Conservation (phyloP, 768 basidiomycete genomes). For the Rickenella mellea region DNA sequence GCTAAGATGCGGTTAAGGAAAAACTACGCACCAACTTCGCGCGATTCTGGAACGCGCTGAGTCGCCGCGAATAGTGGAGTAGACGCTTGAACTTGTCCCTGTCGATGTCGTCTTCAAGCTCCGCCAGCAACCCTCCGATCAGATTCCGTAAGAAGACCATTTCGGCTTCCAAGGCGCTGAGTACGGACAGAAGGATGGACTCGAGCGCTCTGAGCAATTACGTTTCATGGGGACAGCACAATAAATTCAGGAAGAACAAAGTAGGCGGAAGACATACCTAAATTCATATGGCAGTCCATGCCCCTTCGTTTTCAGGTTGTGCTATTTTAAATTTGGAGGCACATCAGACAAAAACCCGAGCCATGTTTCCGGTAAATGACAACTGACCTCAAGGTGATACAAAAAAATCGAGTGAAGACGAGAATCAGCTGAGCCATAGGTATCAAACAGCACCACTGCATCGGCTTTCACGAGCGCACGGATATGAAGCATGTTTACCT, state of each 20-base stretch:
- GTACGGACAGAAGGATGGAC: constrained; percentile 82
- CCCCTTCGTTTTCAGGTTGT: constrained; percentile 70
- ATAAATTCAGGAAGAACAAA: constrained; percentile 1
- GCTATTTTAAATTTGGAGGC: constrained; percentile 30
- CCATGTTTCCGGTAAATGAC: background rate
- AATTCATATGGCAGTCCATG: constrained; percentile 80
- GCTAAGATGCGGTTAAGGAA: constrained; percentile 1
- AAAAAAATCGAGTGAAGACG: constrained; percentile 79
- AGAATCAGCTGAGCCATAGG: constrained; percentile 81
- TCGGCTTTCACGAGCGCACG: constrained; percentile 92
- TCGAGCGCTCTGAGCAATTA: constrained; percentile 88
- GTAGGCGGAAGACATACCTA: constrained; percentile 31
- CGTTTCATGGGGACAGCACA: constrained; percentile 10
- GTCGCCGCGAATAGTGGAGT: constrained; percentile 83
- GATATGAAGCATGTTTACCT: constrained; percentile 93
- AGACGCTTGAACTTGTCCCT: constrained; percentile 89
- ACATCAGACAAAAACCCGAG: background rate
- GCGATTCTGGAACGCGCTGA: constrained; percentile 85
- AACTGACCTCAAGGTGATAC: constrained; percentile 72
- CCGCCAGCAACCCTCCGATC: constrained; percentile 81
- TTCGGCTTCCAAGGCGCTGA: constrained; percentile 91
- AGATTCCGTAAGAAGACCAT: constrained; percentile 91
- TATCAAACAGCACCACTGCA: constrained; percentile 85
- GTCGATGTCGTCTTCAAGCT: constrained; percentile 92
- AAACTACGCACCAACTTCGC: constrained; percentile 58